Base-by-base conservation (phyloP, 495 filamentous ascomycete species). In the Rhizodiscina lignyota region DNA sequence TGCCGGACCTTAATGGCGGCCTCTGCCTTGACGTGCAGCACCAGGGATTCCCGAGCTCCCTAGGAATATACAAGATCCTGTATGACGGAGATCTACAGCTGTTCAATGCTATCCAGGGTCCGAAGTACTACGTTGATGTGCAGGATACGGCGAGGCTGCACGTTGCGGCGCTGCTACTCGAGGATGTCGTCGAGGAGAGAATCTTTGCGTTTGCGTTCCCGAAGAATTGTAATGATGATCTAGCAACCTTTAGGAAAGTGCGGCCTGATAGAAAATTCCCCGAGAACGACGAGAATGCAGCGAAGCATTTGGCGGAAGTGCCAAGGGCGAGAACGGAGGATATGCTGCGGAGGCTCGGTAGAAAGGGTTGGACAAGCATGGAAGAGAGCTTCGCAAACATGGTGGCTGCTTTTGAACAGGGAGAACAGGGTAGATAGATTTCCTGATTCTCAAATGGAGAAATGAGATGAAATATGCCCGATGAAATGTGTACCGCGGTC, bases 1-100 rank as follows among this genome's bases (percentile, higher is more conserved):
- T 51, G 5, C 50, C 51, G 5, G 45, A 48, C 32, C 20, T 11
- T 11, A 53, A 63, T 47, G 48, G 59, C 48, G 4, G 38, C 30
- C 28, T 53, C 26, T 34, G 43, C 12, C 30, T 43, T 1, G 29
- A 37, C 5, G 37, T 38, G 2, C 21, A 47, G 28, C 6, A 47
- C 4, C 40, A 43, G 32, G 44, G 44, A 4, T 16, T 22, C 13
- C 40, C 36, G 2, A 35, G 36, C 0, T 39, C 44, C 10, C 32
- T 40, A 19, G 44, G n/a, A 18, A 38, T 35, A 37, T 28, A 20
- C 1, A 36, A 47, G 12, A 10, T 5, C 12, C 30, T 33, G 11
- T 41, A 27, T 24, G 20, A 41, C 29, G 34, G 36, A 1, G 0
- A 28, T 28, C 8, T 28, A n/a, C 24, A 28, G 24, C 24, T 28